These are phyloP conservation scores for Paraphaeosphaeria minitans DNA, from an alignment of 2,329 filamentous ascomycete species.

Conservation along the genomic window DNA sequence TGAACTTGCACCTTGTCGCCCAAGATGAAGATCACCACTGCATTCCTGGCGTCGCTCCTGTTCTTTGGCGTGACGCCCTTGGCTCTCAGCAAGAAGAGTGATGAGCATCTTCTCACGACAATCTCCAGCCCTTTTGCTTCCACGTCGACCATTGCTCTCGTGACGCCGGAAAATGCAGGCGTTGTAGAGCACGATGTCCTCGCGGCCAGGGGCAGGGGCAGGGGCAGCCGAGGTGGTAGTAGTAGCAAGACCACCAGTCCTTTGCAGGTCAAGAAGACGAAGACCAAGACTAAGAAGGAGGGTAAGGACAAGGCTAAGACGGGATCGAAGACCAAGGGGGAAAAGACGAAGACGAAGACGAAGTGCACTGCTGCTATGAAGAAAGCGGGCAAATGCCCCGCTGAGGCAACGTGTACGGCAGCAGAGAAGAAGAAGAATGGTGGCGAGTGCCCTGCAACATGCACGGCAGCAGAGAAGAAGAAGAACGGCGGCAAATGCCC, in stretches of 20 bases:
- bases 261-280: background rate
- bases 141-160: background rate
- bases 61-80: background rate
- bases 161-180: background rate
- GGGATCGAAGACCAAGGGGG: background rate
- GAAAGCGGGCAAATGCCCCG: background rate
- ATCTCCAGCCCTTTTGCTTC: background rate
- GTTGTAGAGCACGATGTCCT: slow-evolving; percentile 3
- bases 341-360: background rate
- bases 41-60: background rate
- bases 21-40: background rate
- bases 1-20: background rate
- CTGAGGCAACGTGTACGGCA: background rate
- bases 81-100: background rate
- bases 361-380: background rate
- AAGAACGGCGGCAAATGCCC: slow-evolving; percentile 3
- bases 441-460: background rate
- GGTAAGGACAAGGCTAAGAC: no score
- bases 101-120: background rate
- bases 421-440: background rate
- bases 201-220: background rate
- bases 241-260: background rate
- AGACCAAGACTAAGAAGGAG: no score
- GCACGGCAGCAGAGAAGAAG: slow-evolving; percentile 1
- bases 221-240: no score